phyloP scores from a whole-genome alignment of 2,329 filamentous ascomycete species.

The Fusarium udum region DNA sequence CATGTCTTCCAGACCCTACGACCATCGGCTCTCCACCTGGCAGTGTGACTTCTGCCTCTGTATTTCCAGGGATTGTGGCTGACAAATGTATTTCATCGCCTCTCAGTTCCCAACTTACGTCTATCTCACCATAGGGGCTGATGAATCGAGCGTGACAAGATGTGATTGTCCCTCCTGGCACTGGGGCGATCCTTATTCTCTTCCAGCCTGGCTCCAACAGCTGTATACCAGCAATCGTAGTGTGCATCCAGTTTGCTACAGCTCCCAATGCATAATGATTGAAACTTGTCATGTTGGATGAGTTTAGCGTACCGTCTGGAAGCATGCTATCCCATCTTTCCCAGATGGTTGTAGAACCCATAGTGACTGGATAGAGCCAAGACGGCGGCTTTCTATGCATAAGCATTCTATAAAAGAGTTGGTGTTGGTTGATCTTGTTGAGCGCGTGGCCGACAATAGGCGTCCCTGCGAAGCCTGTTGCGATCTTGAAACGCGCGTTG shows the following conservation, averaged over 20 bases:
- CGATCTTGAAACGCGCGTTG: neutral
- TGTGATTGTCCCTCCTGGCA: neutral
- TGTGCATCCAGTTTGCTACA: neutral
- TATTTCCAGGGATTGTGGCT: neutral
- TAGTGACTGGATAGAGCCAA: neutral
- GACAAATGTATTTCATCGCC: neutral
- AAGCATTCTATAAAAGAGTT: neutral
- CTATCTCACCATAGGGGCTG: neutral
- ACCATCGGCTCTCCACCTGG: neutral
- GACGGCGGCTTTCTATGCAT: neutral
- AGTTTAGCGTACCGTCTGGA: neutral
- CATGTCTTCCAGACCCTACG: neutral
- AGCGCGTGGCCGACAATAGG: neutral
- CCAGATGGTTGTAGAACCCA: neutral
- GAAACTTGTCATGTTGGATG: neutral
- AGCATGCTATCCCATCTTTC: neutral
- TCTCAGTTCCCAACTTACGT: neutral
- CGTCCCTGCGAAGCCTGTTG: neutral
- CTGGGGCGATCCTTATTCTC: neutral
- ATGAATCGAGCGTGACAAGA: neutral
- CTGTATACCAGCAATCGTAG: neutral
- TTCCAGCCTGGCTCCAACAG: neutral
- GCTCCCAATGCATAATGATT: neutral
- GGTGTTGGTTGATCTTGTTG: neutral
- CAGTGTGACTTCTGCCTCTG: neutral